Conservation (phyloP, 495 filamentous ascomycete genomes). For the Neurospora tetrasperma region DNA sequence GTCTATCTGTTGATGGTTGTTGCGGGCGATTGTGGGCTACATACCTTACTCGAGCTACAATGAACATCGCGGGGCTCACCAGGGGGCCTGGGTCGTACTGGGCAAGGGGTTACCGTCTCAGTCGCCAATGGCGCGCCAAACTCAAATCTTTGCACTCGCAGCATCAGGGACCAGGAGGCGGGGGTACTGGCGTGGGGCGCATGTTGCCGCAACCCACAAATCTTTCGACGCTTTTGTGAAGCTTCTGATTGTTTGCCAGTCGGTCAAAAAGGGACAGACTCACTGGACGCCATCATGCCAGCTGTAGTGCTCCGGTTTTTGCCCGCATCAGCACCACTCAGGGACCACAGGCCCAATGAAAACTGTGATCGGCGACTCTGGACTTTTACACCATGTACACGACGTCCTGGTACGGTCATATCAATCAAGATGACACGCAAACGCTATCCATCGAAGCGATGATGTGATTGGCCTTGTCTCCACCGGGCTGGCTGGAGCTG, state of each 20-base stretch:
- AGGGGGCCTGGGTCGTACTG: not conserved
- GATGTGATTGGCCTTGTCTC: constrained; percentile 13
- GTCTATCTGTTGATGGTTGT: not conserved
- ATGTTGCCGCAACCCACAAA: not conserved
- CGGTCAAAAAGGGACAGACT: not conserved
- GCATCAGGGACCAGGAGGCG: not conserved
- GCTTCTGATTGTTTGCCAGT: not conserved
- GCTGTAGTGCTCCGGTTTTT: not conserved
- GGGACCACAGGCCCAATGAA: not conserved
- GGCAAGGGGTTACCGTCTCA: not conserved
- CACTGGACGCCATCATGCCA: not conserved
- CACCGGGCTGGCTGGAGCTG: constrained; percentile 2
- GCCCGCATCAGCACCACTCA: not conserved
- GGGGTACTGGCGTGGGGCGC: not conserved
- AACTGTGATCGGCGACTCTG: not conserved
- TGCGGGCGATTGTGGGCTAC: not conserved
- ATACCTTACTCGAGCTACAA: not conserved
- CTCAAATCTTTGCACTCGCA: not conserved
- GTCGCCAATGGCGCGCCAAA: not conserved
- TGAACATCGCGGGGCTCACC: not conserved
- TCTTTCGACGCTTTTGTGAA: not conserved
- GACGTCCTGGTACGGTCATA: not conserved
- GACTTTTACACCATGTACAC: not conserved
- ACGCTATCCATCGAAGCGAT: constrained; percentile 12
- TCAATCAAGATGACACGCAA: not conserved